Conservation (phyloP, 345 rosid genomes). For the Brassica rapa region DNA sequence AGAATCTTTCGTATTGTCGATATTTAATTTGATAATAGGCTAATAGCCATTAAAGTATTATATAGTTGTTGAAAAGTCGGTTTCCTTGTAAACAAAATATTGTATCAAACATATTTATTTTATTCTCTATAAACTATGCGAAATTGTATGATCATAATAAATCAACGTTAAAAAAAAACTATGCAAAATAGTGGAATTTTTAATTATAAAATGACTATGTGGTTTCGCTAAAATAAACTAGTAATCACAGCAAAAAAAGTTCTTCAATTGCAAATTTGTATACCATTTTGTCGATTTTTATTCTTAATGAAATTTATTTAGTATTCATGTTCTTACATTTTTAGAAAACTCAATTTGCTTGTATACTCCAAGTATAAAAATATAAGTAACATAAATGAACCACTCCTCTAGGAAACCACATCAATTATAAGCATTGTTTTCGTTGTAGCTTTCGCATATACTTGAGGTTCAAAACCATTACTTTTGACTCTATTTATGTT, state of each 20-base stretch:
- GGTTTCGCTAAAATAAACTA: background rate
- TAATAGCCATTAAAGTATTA: background rate
- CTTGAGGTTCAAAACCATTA: background rate
- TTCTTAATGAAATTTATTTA: background rate
- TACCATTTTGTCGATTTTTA: background rate
- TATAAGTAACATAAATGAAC: background rate
- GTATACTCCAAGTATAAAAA: background rate
- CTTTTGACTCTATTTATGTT: constrained; percentile 11
- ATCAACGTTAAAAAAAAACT: background rate
- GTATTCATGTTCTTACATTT: background rate
- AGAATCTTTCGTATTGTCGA: constrained; percentile 6
- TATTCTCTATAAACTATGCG: background rate
- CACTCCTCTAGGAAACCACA: background rate
- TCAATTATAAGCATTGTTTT: background rate
- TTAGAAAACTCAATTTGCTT: background rate
- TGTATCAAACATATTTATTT: background rate
- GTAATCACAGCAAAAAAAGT: background rate
- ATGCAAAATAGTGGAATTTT: background rate
- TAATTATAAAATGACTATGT: background rate
- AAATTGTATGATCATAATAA: background rate
- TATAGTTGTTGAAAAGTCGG: background rate
- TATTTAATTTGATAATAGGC: background rate
- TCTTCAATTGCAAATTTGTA: background rate
- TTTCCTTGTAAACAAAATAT: background rate
- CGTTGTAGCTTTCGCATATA: background rate